phyloP scores from a whole-genome alignment of 2,329 filamentous ascomycete species.

The Aspergillus phoenicis region DNA sequence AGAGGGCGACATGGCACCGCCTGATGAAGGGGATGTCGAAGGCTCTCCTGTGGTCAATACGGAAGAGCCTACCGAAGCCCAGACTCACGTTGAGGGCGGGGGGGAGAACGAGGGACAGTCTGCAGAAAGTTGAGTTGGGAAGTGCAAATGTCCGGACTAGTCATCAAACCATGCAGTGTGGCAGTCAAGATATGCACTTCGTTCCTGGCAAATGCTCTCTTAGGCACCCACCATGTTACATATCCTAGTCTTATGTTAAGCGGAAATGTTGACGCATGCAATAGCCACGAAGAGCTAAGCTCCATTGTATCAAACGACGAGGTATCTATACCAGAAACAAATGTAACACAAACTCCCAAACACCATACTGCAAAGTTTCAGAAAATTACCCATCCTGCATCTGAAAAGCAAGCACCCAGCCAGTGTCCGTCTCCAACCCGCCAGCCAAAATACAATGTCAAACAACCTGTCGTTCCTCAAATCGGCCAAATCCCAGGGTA shows the following conservation, averaged over 20 bases:
- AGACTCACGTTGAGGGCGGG: not conserved
- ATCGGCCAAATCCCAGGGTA: conserved; percentile 1
- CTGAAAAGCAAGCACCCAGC: not conserved
- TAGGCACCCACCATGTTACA: not conserved
- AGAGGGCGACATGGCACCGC: not conserved
- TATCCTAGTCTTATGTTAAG: not conserved
- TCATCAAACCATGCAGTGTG: too few relatives aligned
- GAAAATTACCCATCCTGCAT: not conserved
- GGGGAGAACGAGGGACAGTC: not conserved
- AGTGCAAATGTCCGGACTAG: not conserved
- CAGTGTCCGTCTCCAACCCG: not conserved
- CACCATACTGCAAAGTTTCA: not conserved
- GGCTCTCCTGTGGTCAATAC: not conserved
- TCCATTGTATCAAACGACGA: not conserved
- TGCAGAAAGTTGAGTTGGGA: not conserved
- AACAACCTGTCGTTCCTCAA: not conserved
- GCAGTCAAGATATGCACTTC: too few relatives aligned
- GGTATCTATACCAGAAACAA: not conserved
- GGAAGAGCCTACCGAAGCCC: not conserved
- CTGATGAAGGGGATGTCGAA: not conserved
- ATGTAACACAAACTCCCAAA: not conserved
- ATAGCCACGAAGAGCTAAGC: not conserved
- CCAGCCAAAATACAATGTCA: not conserved
- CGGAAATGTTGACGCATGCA: not conserved
- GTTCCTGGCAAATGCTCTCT: not conserved